These are phyloP conservation scores for Nidula microcarpa DNA, from an alignment of 768 basidiomycete genomes.

Conservation along the genomic window DNA sequence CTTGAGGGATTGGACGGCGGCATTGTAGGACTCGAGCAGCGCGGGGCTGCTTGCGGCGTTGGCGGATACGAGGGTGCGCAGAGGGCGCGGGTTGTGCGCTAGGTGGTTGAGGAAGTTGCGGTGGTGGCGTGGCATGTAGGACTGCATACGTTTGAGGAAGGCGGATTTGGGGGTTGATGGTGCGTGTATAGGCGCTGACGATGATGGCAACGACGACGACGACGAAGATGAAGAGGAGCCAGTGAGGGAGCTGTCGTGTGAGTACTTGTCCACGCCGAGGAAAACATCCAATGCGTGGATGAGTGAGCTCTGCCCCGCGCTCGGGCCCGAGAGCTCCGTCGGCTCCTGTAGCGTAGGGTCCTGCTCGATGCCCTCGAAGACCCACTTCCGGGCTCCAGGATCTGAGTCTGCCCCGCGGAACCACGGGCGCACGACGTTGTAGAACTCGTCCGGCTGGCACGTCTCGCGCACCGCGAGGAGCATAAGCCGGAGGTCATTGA, in stretches of 20 bases:
- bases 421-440: constrained; percentile 75
- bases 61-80: constrained; percentile 50
- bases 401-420: constrained; percentile 68
- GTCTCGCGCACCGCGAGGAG: constrained; percentile 63
- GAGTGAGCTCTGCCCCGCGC: constrained; percentile 79
- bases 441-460: constrained; percentile 73
- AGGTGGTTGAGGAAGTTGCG: constrained; percentile 76
- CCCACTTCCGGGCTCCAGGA: constrained; percentile 37
- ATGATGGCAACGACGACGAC: neutral
- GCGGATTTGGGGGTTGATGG: constrained; percentile 19
- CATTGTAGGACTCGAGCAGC: constrained; percentile 58
- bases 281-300: constrained; percentile 75
- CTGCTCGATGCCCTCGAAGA: constrained; percentile 58
- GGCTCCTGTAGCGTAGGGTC: constrained; percentile 39
- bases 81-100: constrained; percentile 50
- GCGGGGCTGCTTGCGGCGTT: constrained; percentile 6
- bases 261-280: constrained; percentile 59
- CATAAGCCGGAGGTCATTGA: constrained; percentile 58
- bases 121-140: constrained; percentile 82
- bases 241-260: constrained; percentile 17
- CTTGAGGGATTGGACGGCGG: constrained; percentile 61
- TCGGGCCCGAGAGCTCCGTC: constrained; percentile 68
- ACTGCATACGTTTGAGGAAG: constrained; percentile 71
- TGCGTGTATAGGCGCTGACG: neutral
- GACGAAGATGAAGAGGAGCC: constrained; percentile 3